Evolutionary conservation across 345 rosid genomes (phyloP).

Genomic region (Stellera chamaejasme): DNA sequence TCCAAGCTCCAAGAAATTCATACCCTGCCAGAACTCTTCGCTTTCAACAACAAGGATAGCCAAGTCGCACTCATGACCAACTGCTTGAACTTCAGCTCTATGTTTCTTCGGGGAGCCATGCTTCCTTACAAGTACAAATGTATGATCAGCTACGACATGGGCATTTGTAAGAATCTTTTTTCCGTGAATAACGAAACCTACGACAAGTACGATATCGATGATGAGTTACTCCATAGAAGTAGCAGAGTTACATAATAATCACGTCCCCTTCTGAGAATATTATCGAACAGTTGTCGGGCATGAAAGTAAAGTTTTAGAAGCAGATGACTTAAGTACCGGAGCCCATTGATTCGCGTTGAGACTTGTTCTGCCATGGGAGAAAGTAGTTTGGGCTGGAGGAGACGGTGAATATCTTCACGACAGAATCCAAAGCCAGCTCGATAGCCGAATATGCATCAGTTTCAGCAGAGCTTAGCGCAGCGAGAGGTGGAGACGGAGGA

Average conservation of each 20-base stretch:
- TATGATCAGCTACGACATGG: constrained; percentile 81
- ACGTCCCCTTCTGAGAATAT: too few species aligned
- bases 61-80: constrained; percentile 85
- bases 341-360: constrained; percentile 69
- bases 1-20: constrained; percentile 64
- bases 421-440: constrained; percentile 53
- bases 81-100: constrained; percentile 57
- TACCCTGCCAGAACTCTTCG: constrained; percentile 53
- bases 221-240: too few species aligned
- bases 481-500: neutral
- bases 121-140: constrained; percentile 77
- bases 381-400: constrained; percentile 46
- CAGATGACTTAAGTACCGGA: constrained; percentile 35
- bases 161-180: constrained; percentile 75
- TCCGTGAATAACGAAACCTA: constrained; percentile 59
- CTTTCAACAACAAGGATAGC: constrained; percentile 65
- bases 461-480: neutral
- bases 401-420: constrained; percentile 60
- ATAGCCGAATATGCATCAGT: constrained; percentile 28
- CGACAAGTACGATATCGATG: neutral
- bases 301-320: neutral
- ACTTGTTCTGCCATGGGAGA: constrained; percentile 76
- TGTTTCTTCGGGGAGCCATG: constrained; percentile 74
- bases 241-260: too few species aligned
- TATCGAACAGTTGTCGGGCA: too few species aligned